Percentiles rank a stretch among this genome's conserved stretches.
Evolutionary conservation across 1,284 basidiomycete genomes (phyloP).

Genomic region (Ceratobasidium sp.): DNA sequence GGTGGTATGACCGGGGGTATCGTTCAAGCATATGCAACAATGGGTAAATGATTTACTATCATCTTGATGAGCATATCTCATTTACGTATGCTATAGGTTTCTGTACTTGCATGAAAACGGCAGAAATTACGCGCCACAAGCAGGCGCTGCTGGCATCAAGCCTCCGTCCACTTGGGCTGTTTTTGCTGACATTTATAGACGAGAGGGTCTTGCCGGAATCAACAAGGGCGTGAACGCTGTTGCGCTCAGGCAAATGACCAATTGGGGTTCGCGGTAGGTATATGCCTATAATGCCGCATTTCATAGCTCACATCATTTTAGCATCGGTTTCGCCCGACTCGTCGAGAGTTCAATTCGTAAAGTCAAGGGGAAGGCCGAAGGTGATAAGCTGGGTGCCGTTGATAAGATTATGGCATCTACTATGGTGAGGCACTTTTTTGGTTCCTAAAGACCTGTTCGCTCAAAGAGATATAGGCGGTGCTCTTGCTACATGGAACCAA

Average conservation of each 20-base stretch:
- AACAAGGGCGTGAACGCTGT: conserved; percentile 99
- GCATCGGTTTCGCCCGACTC: conserved; percentile 96
- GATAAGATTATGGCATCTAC: conserved; percentile 94
- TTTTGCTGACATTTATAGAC: conserved; percentile 92
- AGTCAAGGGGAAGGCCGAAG: conserved; percentile 76
- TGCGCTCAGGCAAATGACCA: conserved; percentile 95
- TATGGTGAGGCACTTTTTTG: conserved; percentile 57
- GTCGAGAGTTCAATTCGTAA: conserved; percentile 85
- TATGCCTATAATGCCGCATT: conserved; percentile 9
- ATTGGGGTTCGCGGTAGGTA: conserved; percentile 95
- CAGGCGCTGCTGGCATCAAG: conserved; percentile 86
- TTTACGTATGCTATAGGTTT: conserved; percentile 69
- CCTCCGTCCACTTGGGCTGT: conserved; percentile 95
- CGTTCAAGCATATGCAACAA: conserved; percentile 98
- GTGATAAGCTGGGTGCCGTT: conserved; percentile 74
- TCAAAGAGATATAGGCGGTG: conserved; percentile 63
- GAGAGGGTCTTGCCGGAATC: conserved; percentile 93
- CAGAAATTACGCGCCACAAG: conserved; percentile 98
- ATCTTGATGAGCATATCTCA: neutral
- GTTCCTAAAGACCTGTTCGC: conserved; percentile 51
- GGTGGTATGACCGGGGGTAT: conserved; percentile 99
- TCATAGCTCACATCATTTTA: conserved; percentile 48
- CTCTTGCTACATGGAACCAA: conserved; percentile 99
- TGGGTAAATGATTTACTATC: conserved; percentile 71
- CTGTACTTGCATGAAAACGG: conserved; percentile 98